Base-by-base conservation (phyloP, 768 basidiomycete species). In the Podaxis mareebaensis region DNA sequence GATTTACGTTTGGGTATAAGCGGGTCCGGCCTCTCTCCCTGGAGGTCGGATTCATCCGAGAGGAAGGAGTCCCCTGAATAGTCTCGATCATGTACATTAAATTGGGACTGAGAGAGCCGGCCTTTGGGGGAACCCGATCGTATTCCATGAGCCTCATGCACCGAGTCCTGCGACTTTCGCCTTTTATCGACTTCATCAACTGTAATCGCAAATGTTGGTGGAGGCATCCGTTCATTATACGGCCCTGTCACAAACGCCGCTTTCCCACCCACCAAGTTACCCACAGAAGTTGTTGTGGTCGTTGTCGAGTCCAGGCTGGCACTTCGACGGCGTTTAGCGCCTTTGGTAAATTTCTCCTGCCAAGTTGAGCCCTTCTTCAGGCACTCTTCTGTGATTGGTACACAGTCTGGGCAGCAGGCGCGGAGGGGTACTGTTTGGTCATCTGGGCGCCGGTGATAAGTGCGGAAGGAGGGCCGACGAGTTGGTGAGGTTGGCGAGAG, bases 151-250 rank as follows among this genome's bases (percentile, higher is more conserved):
- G 33, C 33, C 33, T 33, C 33, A 33, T 33, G 33, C 33, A 33
- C 33, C 33, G 33, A 33, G 33, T 85, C 83, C n/a, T 73, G 74
- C 8, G 81, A 81, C 58, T 79, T 77, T 12, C 85, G 77, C 24
- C 85, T 78, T 67, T 80, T 85, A 66, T 90, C 88, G 3, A 88
- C 81, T 69, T 89, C 89, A 64, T 90, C 89, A 0, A 89, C 87
- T 4, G 72, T 83, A 20, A 88, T 75, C 1, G 83, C 68, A 36
- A 81, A 73, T 1, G 72, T 67, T 7, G 74, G 53, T 10, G 54
- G 54, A 11, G 48, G 60, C 59, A 62, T 53, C 7, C 38, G 40
- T 15, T 30, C 57, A 26, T 44, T 53, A n/a, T n/a, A 59, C 3
- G 58, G 42, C 4, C 38, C 52, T 15, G 52, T 56, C 8, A 38